Percentiles rank a stretch among this genome's conserved stretches.
Conservation (phyloP, 768 basidiomycete genomes). For the Leccinum broughii region DNA sequence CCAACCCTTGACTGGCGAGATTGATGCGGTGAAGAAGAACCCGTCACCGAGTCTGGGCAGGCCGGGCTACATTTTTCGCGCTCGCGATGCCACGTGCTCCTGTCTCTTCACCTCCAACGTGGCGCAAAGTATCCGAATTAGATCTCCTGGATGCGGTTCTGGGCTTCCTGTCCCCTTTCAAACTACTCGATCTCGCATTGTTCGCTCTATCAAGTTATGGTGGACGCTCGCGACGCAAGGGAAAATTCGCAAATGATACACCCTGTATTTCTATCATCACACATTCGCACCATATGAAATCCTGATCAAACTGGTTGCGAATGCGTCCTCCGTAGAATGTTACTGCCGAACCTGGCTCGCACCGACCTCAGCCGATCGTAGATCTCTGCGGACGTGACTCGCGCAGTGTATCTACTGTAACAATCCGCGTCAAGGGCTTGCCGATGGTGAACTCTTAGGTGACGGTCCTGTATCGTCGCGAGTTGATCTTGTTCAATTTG, state of each 20-base stretch:
- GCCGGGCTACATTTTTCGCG: constrained; percentile 13
- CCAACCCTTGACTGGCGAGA: neutral
- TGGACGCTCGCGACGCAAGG: neutral
- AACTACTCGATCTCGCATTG: constrained; percentile 24
- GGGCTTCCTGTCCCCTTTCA: constrained; percentile 11
- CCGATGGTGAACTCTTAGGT: neutral
- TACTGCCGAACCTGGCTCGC: neutral
- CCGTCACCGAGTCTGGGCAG: neutral
- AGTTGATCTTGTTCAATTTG: neutral
- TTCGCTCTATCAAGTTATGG: constrained; percentile 26
- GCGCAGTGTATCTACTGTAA: constrained; percentile 1
- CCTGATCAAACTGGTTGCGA: constrained; percentile 4
- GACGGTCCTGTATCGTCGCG: too few relatives aligned
- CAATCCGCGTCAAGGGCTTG: neutral
- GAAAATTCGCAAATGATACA: constrained; percentile 8
- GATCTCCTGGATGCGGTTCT: neutral
- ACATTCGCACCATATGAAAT: neutral
- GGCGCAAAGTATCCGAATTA: constrained; percentile 9
- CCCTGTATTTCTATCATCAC: constrained; percentile 13
- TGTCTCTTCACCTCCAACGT: constrained; percentile 10
- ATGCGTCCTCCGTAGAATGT: constrained; percentile 4
- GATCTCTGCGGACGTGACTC: constrained; percentile 12
- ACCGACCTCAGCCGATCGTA: neutral
- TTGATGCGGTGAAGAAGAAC: neutral
- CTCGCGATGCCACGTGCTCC: neutral